Conservation (phyloP, 495 filamentous ascomycete genomes). For the Penicillium salamii region DNA sequence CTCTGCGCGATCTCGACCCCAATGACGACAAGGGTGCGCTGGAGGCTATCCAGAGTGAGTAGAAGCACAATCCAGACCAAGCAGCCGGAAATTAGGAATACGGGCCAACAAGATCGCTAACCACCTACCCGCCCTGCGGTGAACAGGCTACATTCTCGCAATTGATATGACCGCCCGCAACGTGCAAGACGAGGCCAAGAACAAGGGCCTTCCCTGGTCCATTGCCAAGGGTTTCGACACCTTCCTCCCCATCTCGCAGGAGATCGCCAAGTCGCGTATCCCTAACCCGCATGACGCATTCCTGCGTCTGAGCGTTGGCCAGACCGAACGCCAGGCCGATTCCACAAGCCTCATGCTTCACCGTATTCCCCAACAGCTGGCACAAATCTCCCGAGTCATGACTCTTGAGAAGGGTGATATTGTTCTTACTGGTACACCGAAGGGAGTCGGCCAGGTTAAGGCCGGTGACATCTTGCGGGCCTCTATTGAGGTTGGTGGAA, state of each 20-base stretch:
- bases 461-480: conserved; percentile 88
- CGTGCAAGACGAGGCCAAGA: conserved; percentile 91
- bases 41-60: conserved; percentile 50
- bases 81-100: background rate
- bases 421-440: conserved; percentile 91
- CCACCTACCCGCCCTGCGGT: background rate
- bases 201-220: conserved; percentile 93
- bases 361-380: conserved; percentile 77
- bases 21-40: conserved; percentile 53
- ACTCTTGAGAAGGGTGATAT: conserved; percentile 88
- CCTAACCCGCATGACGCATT: conserved; percentile 85
- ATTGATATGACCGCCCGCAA: conserved; percentile 96
- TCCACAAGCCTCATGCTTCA: conserved; percentile 90
- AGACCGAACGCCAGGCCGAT: conserved; percentile 72
- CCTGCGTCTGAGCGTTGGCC: conserved; percentile 78
- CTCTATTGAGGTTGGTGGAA: conserved; percentile 75
- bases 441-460: conserved; percentile 85
- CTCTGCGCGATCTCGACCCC: conserved; percentile 66
- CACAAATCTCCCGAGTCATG: conserved; percentile 92
- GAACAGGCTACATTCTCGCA: conserved; percentile 70
- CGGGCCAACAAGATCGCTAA: background rate
- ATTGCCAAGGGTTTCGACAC: conserved; percentile 98
- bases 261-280: conserved; percentile 73
- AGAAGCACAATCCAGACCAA: background rate
- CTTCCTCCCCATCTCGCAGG: conserved; percentile 79